These are phyloP conservation scores for Starmera dryadoides DNA, from an alignment of 805 yeast genomes.

Conservation along the genomic window DNA sequence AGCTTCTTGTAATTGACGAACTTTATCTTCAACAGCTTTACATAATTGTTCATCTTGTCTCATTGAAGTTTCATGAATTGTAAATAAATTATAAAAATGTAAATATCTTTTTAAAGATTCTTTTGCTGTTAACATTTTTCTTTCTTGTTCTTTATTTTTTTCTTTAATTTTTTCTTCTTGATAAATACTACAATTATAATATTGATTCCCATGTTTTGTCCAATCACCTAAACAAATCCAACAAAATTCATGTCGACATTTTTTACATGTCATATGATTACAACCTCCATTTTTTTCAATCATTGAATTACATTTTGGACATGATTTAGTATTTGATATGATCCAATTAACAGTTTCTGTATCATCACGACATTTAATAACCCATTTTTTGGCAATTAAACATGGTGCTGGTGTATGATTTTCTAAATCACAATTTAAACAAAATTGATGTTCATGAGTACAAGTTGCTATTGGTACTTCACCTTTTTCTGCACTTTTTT, in stretches of 20 bases:
- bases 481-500: slow-evolving; percentile 2
- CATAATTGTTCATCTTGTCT: slow-evolving; percentile 62
- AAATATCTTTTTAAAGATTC: slow-evolving; percentile 56
- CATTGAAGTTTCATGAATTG: slow-evolving; percentile 71
- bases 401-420: slow-evolving; percentile 88
- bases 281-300: slow-evolving; percentile 97
- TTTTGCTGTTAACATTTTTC: slow-evolving; percentile 35
- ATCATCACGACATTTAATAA: slow-evolving; percentile 74
- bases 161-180: slow-evolving; percentile 27
- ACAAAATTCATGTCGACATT: slow-evolving; percentile 77
- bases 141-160: slow-evolving; percentile 25
- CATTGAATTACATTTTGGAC: slow-evolving; percentile 73
- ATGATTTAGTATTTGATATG: slow-evolving; percentile 71
- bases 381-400: slow-evolving; percentile 60
- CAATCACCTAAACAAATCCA: slow-evolving; percentile 87
- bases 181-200: slow-evolving; percentile 62
- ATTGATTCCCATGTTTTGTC: slow-evolving; percentile 56
- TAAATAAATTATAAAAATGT: slow-evolving; percentile 67
- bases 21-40: slow-evolving; percentile 52
- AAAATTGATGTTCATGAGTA: slow-evolving; percentile 58
- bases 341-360: slow-evolving; percentile 89
- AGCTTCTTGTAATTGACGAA: slow-evolving; percentile 57
- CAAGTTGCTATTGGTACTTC: slow-evolving; percentile 70
- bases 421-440: slow-evolving; percentile 67
- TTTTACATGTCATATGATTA: slow-evolving; percentile 88